phyloP scores from a whole-genome alignment of 2,329 filamentous ascomycete genomes.

The Nigrospora oryzae region DNA sequence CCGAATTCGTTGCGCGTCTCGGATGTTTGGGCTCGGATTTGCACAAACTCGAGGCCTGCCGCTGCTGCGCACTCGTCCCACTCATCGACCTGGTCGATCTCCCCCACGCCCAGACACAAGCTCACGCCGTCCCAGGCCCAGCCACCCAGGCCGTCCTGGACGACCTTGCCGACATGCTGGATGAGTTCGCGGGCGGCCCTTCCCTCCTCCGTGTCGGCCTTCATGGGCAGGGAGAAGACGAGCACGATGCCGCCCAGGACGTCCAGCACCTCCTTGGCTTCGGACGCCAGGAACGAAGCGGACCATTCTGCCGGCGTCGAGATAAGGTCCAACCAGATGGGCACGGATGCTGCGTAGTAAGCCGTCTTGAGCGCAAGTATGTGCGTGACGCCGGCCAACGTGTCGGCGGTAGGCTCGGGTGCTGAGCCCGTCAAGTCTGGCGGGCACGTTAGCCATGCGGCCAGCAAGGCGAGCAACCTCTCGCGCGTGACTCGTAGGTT shows the following conservation, averaged over 20 bases:
- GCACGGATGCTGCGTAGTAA: constrained; percentile 54
- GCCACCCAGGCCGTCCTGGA: constrained; percentile 48
- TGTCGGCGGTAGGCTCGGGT: constrained; percentile 27
- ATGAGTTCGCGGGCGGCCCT: constrained; percentile 33
- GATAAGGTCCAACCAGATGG: constrained; percentile 61
- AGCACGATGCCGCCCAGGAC: constrained; percentile 54
- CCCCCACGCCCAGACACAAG: constrained; percentile 48
- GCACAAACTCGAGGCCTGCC: constrained; percentile 55
- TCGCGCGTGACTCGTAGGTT: too few relatives aligned
- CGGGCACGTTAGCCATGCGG: too few relatives aligned
- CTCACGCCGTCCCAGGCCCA: constrained; percentile 58
- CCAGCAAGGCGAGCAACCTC: too few relatives aligned
- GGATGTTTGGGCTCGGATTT: constrained; percentile 31
- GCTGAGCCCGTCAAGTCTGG: constrained; percentile 45
- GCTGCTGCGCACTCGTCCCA: constrained; percentile 55
- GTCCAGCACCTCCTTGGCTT: constrained; percentile 53
- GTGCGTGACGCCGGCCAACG: constrained; percentile 53
- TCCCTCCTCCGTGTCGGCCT: constrained; percentile 11
- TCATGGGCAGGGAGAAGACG: constrained; percentile 35
- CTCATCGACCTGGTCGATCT: constrained; percentile 36
- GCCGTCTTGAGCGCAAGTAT: constrained; percentile 43
- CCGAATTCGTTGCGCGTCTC: constrained; percentile 48
- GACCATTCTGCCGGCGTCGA: constrained; percentile 44
- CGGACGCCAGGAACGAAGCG: constrained; percentile 47
- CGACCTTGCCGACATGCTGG: constrained; percentile 42